phyloP scores from a whole-genome alignment of 495 filamentous ascomycete species.

The Cetradonia linearis region DNA sequence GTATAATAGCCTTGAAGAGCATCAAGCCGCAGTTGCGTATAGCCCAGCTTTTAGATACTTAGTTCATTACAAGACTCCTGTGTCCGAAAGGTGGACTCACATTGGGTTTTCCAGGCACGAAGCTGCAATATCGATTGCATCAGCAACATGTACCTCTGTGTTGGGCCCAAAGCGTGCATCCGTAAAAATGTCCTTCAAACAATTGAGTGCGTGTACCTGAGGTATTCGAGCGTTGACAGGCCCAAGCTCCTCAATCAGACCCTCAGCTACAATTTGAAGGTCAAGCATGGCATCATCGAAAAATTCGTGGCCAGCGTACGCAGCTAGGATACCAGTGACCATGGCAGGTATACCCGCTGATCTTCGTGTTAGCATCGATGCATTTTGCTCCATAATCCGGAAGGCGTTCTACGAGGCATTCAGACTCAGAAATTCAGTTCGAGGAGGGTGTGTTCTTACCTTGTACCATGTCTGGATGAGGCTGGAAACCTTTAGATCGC shows the following conservation, averaged over 20 bases:
- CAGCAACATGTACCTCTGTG: constrained; percentile 59
- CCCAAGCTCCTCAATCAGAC: constrained; percentile 38
- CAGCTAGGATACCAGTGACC: constrained; percentile 62
- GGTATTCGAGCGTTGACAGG: constrained; percentile 53
- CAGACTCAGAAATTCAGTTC: not conserved
- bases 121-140: constrained; percentile 64
- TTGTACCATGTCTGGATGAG: constrained; percentile 51
- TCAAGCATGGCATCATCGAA: constrained; percentile 43
- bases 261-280: constrained; percentile 47
- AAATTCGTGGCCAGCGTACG: constrained; percentile 36
- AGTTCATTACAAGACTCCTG: constrained; percentile 5
- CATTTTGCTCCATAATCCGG: constrained; percentile 51
- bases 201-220: constrained; percentile 92
- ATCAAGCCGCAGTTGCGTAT: constrained; percentile 88
- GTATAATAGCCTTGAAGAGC: constrained; percentile 73
- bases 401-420: not conserved
- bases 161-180: constrained; percentile 55
- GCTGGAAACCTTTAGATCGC: constrained; percentile 34
- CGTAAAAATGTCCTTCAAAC: constrained; percentile 75
- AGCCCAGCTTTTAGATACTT: constrained; percentile 55
- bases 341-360: constrained; percentile 87
- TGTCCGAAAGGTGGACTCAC: constrained; percentile 29
- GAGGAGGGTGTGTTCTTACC: constrained; percentile 34
- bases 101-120: constrained; percentile 55
- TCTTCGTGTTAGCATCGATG: constrained; percentile 70